Evolutionary conservation across 164 flowering plant genomes (phyloP).

Genomic region (Santalum album): DNA sequence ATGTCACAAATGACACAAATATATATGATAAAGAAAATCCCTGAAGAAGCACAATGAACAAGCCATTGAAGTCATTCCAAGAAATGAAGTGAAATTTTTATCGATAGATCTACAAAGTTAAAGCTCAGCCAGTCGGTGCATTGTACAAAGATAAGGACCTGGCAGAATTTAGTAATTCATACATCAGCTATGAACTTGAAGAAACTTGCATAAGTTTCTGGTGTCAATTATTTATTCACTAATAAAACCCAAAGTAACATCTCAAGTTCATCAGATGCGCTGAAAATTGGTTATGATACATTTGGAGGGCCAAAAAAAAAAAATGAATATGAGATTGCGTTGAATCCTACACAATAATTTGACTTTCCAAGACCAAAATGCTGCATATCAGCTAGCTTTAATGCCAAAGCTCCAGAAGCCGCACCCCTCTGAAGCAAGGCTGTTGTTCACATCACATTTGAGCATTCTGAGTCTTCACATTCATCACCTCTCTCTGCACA

Average conservation of each 20-base stretch:
- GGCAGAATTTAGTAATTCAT: not conserved
- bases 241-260: not conserved
- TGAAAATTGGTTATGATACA: constrained; percentile 24
- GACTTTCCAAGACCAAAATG: constrained; percentile 11
- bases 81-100: too few species aligned
- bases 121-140: too few species aligned
- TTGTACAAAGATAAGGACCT: not conserved
- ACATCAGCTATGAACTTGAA: too few species aligned
- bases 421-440: constrained; percentile 4
- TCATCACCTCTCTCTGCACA: constrained; percentile 1
- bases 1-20: too few species aligned
- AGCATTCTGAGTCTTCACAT: not conserved
- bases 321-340: constrained; percentile 12
- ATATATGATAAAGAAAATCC: too few species aligned
- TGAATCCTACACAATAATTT: constrained; percentile 18
- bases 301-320: constrained; percentile 1
- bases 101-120: too few species aligned
- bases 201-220: constrained; percentile 6
- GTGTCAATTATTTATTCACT: constrained; percentile 8
- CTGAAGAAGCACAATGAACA: too few species aligned
- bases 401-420: constrained; percentile 11
- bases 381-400: constrained; percentile 2
- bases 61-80: too few species aligned
- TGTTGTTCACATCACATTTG: constrained; percentile 2
- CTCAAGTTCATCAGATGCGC: constrained; percentile 7